phyloP scores from a whole-genome alignment of 2,329 filamentous ascomycete species.

The Venturia oleaginea region DNA sequence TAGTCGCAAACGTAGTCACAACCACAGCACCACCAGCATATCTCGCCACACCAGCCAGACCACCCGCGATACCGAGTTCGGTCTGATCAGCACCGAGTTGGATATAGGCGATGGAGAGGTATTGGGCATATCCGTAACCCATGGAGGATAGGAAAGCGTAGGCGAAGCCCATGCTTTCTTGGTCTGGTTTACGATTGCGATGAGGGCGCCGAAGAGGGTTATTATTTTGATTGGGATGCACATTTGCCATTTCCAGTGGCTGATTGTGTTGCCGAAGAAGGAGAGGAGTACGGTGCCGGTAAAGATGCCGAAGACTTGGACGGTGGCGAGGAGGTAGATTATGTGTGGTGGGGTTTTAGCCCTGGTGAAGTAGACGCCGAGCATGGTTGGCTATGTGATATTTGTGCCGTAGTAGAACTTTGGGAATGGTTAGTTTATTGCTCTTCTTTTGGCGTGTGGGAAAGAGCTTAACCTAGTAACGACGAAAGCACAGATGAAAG shows the following conservation, averaged over 20 bases:
- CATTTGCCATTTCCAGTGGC: slow-evolving; percentile 40
- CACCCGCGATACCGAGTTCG: slow-evolving; percentile 38
- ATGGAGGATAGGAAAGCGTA: slow-evolving; percentile 38
- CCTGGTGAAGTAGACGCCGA: slow-evolving; percentile 35
- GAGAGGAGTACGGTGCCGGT: slow-evolving; percentile 21
- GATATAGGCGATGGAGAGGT: slow-evolving; percentile 40
- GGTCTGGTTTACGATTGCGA: slow-evolving; percentile 35
- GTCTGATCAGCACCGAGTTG: slow-evolving; percentile 43
- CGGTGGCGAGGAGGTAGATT: slow-evolving; percentile 31
- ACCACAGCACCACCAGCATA: slow-evolving; percentile 37
- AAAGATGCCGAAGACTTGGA: slow-evolving; percentile 33
- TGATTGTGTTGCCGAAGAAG: slow-evolving; percentile 33
- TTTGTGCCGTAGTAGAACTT: slow-evolving; percentile 19
- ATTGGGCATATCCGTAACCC: slow-evolving; percentile 40
- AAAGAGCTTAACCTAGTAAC: slow-evolving; percentile 35
- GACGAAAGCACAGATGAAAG: slow-evolving; percentile 36
- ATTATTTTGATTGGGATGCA: slow-evolving; percentile 36
- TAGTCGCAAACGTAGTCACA: slow-evolving; percentile 34
- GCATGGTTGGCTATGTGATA: slow-evolving; percentile 41
- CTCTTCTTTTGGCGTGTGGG: slow-evolving; percentile 16
- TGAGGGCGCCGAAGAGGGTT: slow-evolving; percentile 38
- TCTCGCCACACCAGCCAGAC: slow-evolving; percentile 34
- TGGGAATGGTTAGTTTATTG: neutral
- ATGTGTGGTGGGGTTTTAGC: slow-evolving; percentile 22
- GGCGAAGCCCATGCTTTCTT: slow-evolving; percentile 39